Percentiles rank a stretch among this genome's conserved stretches.
Evolutionary conservation across 805 yeast species (phyloP).

Genomic region (Huiozyma naganishii): DNA sequence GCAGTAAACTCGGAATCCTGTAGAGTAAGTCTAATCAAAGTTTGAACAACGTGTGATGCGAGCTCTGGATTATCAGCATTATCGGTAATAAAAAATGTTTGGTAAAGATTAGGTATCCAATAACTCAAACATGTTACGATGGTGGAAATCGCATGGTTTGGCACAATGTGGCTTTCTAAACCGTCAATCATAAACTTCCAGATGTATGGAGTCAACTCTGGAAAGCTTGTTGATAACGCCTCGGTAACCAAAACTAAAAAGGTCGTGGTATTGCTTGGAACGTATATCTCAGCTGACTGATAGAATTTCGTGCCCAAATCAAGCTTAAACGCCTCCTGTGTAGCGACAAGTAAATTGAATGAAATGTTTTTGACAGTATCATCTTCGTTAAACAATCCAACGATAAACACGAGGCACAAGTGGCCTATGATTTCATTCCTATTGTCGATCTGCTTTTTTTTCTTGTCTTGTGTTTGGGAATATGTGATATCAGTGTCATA

Average conservation of each 20-base stretch:
- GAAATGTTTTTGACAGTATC: slow-evolving; percentile 52
- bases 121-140: slow-evolving; percentile 35
- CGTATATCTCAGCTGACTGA: slow-evolving; percentile 45
- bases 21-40: slow-evolving; percentile 47
- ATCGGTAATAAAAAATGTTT: slow-evolving; percentile 40
- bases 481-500: slow-evolving; percentile 1
- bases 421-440: slow-evolving; percentile 39
- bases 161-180: slow-evolving; percentile 11
- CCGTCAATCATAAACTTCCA: slow-evolving; percentile 18
- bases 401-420: slow-evolving; percentile 49
- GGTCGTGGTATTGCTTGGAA: slow-evolving; percentile 54
- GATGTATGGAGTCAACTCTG: slow-evolving; percentile 50
- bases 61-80: slow-evolving; percentile 46
- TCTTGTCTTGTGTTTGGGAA: background rate
- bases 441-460: background rate
- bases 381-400: slow-evolving; percentile 50
- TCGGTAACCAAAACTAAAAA: slow-evolving; percentile 48
- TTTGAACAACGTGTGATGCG: slow-evolving; percentile 47
- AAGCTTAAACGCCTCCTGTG: slow-evolving; percentile 44
- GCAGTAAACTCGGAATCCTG: slow-evolving; percentile 36
- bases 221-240: slow-evolving; percentile 40
- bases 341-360: slow-evolving; percentile 46
- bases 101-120: slow-evolving; percentile 59
- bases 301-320: slow-evolving; percentile 46
- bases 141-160: slow-evolving; percentile 8